Evolutionary conservation across 805 yeast genomes (phyloP).

Genomic region (Suhomyces faveliae): DNA sequence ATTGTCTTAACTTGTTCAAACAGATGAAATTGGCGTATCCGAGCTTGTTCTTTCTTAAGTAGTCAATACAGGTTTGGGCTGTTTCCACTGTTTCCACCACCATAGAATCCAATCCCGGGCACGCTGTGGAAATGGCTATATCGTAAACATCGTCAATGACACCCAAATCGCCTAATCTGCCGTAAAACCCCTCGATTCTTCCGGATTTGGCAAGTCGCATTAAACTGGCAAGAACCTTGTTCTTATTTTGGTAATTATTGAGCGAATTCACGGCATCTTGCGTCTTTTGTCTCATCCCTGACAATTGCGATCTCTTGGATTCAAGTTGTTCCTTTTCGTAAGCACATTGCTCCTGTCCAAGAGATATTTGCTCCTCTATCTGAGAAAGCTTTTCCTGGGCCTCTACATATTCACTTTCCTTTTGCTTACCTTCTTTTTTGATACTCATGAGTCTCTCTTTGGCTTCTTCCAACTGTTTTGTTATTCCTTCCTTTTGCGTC

Average conservation of each 20-base stretch:
- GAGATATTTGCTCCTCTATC: constrained; percentile 50
- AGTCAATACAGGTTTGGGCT: constrained; percentile 67
- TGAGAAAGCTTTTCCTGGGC: constrained; percentile 49
- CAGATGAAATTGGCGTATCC: constrained; percentile 91
- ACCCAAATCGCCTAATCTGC: constrained; percentile 92
- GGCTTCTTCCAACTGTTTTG: constrained; percentile 45
- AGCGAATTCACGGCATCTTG: constrained; percentile 65
- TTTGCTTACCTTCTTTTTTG: constrained; percentile 47
- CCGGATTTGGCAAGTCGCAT: constrained; percentile 73
- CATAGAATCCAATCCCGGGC: constrained; percentile 85
- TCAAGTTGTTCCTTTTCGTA: constrained; percentile 49
- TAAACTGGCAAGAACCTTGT: constrained; percentile 68
- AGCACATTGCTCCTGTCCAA: constrained; percentile 58
- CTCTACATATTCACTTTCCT: constrained; percentile 46
- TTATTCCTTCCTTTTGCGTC: constrained; percentile 44
- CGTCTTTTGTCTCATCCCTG: constrained; percentile 56
- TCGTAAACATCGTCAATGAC: constrained; percentile 85
- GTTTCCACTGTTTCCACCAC: constrained; percentile 79
- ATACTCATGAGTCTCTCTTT: constrained; percentile 45
- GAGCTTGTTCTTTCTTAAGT: constrained; percentile 73
- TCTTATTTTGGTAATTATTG: constrained; percentile 61
- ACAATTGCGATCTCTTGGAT: constrained; percentile 54
- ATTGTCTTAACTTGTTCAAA: constrained; percentile 66
- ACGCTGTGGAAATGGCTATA: constrained; percentile 92
- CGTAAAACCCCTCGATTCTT: constrained; percentile 80